Percentiles rank a stretch among this genome's conserved stretches.
Evolutionary conservation across 176 grass and related monocot genomes (phyloP).

Genomic region (Zoysia japonica): DNA sequence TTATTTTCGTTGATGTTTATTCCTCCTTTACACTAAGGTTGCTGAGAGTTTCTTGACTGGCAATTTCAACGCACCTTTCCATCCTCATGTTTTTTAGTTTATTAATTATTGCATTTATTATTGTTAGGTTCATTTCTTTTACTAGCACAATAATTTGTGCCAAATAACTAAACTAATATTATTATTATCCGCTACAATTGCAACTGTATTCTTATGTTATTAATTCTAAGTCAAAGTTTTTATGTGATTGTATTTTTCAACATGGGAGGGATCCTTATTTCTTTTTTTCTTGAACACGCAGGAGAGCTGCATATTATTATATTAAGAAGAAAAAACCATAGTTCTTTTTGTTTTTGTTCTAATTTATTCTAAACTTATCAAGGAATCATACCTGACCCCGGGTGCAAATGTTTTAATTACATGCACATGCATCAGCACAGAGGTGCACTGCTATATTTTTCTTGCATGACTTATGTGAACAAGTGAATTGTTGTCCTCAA

Average conservation of each 20-base stretch:
- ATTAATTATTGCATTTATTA: neutral
- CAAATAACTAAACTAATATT: neutral
- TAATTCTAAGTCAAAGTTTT: neutral
- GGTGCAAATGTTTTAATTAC: neutral
- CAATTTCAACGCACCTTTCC: neutral
- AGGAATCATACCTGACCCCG: neutral
- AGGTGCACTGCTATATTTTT: constrained; percentile 1
- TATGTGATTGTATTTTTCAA: neutral
- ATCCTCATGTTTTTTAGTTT: neutral
- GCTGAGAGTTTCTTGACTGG: neutral
- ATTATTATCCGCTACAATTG: neutral
- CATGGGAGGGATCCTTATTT: neutral
- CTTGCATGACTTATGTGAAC: neutral
- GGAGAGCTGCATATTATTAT: no score
- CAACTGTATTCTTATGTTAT: neutral
- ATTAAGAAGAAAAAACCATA: no score
- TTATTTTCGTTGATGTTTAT: neutral
- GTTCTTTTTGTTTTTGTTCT: no score
- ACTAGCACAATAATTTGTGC: neutral
- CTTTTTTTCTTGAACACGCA: no score
- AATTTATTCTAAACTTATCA: neutral
- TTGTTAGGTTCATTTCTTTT: neutral
- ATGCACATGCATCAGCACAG: constrained; percentile 23
- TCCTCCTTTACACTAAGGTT: neutral
- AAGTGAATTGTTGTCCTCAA: neutral